Percentiles rank a stretch among this genome's conserved stretches.
These are phyloP conservation scores for Hypoxylon crocopeplum DNA, from an alignment of 495 filamentous ascomycete species.

Conservation along the genomic window DNA sequence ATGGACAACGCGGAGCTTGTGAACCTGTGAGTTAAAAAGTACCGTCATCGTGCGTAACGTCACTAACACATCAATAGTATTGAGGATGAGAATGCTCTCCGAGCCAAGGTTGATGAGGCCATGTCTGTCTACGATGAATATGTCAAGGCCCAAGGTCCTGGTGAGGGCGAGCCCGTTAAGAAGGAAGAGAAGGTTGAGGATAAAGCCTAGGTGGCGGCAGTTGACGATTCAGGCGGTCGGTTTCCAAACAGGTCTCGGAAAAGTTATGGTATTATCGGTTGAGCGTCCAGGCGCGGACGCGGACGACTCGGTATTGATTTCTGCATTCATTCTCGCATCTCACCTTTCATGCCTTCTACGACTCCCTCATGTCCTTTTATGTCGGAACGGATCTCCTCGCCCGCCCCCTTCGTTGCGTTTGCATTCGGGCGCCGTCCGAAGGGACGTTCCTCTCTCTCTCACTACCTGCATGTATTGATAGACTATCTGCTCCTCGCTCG, in stretches of 20 bases:
- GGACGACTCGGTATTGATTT: constrained; percentile 50
- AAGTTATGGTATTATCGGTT: constrained; percentile 56
- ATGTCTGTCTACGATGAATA: constrained; percentile 98
- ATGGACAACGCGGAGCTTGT: constrained; percentile 97
- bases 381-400: constrained; percentile 38
- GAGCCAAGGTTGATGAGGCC: constrained; percentile 95
- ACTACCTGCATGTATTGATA: constrained; percentile 43
- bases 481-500: constrained; percentile 41
- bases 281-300: constrained; percentile 32
- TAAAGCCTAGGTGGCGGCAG: constrained; percentile 51
- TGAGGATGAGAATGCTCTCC: constrained; percentile 86
- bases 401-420: constrained; percentile 16
- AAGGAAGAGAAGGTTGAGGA: constrained; percentile 66
- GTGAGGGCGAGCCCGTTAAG: constrained; percentile 49
- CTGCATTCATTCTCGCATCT: constrained; percentile 36
- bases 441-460: constrained; percentile 16
- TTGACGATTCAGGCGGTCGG: constrained; percentile 41
- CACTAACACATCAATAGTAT: constrained; percentile 63
- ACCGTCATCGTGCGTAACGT: neutral
- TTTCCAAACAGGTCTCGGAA: constrained; percentile 50
- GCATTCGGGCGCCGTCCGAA: constrained; percentile 21
- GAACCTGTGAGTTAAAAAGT: constrained; percentile 82
- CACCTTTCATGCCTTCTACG: constrained; percentile 35
- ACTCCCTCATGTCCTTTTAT: constrained; percentile 28
- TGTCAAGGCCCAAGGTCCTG: constrained; percentile 76